These are phyloP conservation scores for Gastrolobium bilobum DNA, from an alignment of 306 rosid species.

Conservation along the genomic window DNA sequence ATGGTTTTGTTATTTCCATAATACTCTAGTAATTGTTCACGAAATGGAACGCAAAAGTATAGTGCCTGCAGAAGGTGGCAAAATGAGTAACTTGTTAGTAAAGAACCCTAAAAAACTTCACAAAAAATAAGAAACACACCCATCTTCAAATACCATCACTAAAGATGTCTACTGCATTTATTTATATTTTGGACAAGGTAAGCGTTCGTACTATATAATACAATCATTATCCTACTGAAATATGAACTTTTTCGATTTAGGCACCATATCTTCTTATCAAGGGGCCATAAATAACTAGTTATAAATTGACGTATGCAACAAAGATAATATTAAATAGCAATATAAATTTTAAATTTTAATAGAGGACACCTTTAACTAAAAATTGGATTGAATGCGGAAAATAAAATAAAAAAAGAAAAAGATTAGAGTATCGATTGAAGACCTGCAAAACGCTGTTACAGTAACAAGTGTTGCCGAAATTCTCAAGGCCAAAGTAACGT, in stretches of 20 bases:
- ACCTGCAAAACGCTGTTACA: conserved; percentile 99
- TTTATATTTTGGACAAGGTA: conserved; percentile 10
- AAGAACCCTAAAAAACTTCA: conserved; percentile 23
- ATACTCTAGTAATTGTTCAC: conserved; percentile 90
- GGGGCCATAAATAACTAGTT: background rate
- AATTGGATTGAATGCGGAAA: conserved; percentile 2
- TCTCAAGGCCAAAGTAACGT: conserved; percentile 96
- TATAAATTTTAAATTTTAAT: background rate
- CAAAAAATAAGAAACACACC: conserved; percentile 19
- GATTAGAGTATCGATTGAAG: background rate
- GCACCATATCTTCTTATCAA: conserved; percentile 21
- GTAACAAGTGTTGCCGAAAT: conserved; percentile 98
- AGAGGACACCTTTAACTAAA: conserved; percentile 3
- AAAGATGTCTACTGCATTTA: conserved; percentile 19
- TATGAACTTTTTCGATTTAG: background rate
- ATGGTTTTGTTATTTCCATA: conserved; percentile 78
- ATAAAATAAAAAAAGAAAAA: background rate
- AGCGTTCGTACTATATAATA: background rate
- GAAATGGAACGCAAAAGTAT: conserved; percentile 98
- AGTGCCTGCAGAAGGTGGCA: conserved; percentile 74
- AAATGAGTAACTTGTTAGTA: conserved; percentile 33
- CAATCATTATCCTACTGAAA: background rate
- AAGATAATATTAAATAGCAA: background rate
- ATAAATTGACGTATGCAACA: conserved; percentile 4
- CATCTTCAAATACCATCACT: conserved; percentile 23